Percentiles rank a stretch among this genome's conserved stretches.
These are phyloP conservation scores for Rhodotorula sp. DNA, from an alignment of 1,284 basidiomycete genomes.

Conservation along the genomic window DNA sequence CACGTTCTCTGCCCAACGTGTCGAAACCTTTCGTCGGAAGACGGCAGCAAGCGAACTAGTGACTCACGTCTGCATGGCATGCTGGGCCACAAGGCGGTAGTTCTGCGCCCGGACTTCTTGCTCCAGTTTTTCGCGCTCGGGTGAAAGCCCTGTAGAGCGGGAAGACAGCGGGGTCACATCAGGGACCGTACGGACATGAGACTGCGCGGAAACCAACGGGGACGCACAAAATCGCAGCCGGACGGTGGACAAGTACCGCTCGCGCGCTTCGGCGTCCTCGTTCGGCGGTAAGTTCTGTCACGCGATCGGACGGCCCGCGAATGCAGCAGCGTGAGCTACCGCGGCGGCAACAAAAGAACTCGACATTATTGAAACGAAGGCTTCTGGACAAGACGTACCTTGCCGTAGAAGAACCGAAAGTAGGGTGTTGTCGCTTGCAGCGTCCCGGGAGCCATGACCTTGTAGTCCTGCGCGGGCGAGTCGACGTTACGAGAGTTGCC, in stretches of 20 bases:
- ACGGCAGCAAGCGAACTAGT: too few relatives aligned
- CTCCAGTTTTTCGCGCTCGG: constrained; percentile 24
- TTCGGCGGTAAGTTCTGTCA: constrained; percentile 29
- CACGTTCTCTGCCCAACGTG: neutral
- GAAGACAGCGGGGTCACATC: too few relatives aligned
- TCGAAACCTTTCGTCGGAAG: neutral
- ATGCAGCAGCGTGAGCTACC: neutral
- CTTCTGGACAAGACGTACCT: constrained; percentile 2
- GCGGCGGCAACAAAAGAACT: too few relatives aligned
- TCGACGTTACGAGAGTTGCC: neutral
- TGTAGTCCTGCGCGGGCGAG: neutral
- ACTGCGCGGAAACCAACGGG: neutral
- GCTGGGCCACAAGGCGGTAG: constrained; percentile 14
- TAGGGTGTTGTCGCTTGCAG: constrained; percentile 21
- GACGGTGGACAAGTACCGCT: constrained; percentile 20
- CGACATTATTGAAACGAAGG: neutral
- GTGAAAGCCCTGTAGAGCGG: constrained; percentile 13
- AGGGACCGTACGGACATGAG: neutral
- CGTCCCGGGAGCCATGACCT: constrained; percentile 8
- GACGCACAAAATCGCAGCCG: constrained; percentile 20
- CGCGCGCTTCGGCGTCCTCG: constrained; percentile 22
- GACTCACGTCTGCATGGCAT: constrained; percentile 14
- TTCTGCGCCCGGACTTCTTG: constrained; percentile 28
- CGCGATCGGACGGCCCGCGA: neutral
- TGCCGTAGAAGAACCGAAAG: constrained; percentile 30